These are phyloP conservation scores for Batkoa obscura DNA, from an alignment of 371 early-diverging fungal species.

Conservation along the genomic window DNA sequence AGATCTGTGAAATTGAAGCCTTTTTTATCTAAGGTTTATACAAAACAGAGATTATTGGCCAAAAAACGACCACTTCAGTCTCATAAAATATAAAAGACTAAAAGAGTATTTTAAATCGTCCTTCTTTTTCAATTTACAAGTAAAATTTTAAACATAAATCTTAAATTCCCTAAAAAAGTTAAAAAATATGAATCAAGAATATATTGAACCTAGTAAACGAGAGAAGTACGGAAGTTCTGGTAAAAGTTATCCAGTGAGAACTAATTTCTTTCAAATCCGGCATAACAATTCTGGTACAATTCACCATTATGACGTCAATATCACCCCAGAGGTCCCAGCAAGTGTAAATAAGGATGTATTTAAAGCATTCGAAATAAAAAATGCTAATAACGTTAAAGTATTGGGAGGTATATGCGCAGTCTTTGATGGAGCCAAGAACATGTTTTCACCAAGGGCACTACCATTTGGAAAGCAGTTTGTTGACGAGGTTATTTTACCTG, in stretches of 20 bases:
- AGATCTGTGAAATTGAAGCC: too few relatives aligned
- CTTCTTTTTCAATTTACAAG: too few relatives aligned
- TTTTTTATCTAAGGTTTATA: too few relatives aligned
- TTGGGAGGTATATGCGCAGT: conserved; percentile 18
- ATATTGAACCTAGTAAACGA: too few relatives aligned
- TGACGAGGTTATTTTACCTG: not conserved
- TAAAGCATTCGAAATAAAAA: conserved; percentile 16
- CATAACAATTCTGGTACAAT: conserved; percentile 8
- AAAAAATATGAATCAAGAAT: too few relatives aligned
- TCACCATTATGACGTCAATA: conserved; percentile 17
- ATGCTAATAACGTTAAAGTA: conserved; percentile 10
- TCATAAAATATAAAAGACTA: too few relatives aligned
- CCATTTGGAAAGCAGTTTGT: conserved; percentile 13
- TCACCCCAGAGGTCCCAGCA: conserved; percentile 19
- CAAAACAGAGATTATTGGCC: too few relatives aligned
- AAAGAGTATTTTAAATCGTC: too few relatives aligned
- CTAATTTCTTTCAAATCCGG: not conserved
- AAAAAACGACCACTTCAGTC: too few relatives aligned
- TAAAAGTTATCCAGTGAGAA: not conserved
- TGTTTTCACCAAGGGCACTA: conserved; percentile 25
- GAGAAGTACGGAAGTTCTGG: not conserved
- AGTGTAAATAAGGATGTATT: conserved; percentile 22
- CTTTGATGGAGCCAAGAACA: conserved; percentile 40
- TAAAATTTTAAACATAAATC: too few relatives aligned
- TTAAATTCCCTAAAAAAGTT: too few relatives aligned